A percentile compares a stretch with the other conserved stretches of the same genome.
Conservation (phyloP, 495 filamentous ascomycete species). For the Trichocladium uniseriatum region DNA sequence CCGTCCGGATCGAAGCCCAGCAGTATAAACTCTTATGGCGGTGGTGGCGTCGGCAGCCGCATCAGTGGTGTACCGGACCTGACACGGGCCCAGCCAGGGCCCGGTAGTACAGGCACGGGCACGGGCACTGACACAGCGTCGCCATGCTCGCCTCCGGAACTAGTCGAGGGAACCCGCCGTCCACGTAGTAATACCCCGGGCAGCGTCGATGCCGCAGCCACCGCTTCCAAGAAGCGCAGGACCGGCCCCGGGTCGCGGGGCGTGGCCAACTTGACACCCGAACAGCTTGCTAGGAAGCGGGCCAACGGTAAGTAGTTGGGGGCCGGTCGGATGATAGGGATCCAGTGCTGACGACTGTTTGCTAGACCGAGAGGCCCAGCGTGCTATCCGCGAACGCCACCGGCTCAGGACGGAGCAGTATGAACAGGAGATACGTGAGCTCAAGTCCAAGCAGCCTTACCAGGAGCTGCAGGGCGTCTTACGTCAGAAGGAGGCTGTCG, state of each 20-base stretch:
- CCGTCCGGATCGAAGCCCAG: no score
- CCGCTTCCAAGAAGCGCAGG: slow-evolving; percentile 27
- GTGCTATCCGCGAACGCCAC: slow-evolving; percentile 70
- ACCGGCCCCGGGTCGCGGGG: slow-evolving; percentile 41
- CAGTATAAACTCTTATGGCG: no score
- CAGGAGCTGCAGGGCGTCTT: slow-evolving; percentile 65
- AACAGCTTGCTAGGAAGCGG: slow-evolving; percentile 65
- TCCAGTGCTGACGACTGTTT: background rate
- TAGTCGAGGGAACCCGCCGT: background rate
- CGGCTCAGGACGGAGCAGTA: slow-evolving; percentile 63
- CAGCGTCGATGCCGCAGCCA: background rate
- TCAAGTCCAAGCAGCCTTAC: slow-evolving; percentile 62
- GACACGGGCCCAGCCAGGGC: no score
- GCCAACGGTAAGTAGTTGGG: slow-evolving; percentile 49
- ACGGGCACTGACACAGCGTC: no score
- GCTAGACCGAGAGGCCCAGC: slow-evolving; percentile 66
- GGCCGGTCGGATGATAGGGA: background rate
- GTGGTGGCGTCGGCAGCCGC: no score
- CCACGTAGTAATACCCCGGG: background rate
- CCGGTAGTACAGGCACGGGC: no score
- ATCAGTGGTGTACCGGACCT: no score
- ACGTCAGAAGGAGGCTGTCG: slow-evolving; percentile 57
- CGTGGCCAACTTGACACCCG: slow-evolving; percentile 60
- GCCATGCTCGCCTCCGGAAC: no score
- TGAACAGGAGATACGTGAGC: slow-evolving; percentile 33